A percentile compares a stretch with the other conserved stretches of the same genome.
phyloP scores from a whole-genome alignment of 2,329 filamentous ascomycete genomes.

The Hypoxylon sp. region DNA sequence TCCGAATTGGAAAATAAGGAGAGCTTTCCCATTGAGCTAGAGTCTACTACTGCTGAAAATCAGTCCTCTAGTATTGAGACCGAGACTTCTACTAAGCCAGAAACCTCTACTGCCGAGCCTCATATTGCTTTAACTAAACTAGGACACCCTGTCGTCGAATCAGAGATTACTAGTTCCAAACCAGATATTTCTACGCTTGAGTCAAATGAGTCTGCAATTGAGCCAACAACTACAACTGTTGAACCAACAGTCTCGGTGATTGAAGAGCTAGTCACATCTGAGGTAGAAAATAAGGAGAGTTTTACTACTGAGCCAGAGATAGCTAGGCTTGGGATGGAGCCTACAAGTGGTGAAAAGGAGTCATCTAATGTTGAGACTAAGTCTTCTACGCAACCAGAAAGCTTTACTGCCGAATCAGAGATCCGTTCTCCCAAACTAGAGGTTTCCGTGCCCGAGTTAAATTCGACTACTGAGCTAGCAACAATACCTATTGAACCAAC shows the following conservation, averaged over 20 bases:
- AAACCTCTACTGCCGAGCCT: conserved; percentile 2
- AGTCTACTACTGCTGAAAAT: conserved; percentile 8
- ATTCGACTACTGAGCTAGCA: conserved; percentile 1
- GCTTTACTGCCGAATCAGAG: background rate
- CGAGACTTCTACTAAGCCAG: conserved; percentile 1
- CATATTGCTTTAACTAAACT: conserved; percentile 1
- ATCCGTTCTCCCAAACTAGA: background rate
- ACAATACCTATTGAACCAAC: conserved; percentile 5
- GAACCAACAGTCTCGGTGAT: background rate
- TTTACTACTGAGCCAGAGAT: conserved; percentile 6
- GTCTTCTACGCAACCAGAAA: background rate
- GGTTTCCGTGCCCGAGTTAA: background rate
- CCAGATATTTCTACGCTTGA: conserved; percentile 4
- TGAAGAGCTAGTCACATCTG: background rate
- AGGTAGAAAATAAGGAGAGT: conserved; percentile 1
- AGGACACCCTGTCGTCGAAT: background rate
- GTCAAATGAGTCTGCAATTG: background rate
- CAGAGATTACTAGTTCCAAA: conserved; percentile 5
- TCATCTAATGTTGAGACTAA: background rate
- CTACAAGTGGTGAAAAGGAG: conserved; percentile 6
- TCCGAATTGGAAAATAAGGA: background rate
- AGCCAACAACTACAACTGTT: background rate
- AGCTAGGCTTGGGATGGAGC: background rate
- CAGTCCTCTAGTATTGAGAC: background rate
- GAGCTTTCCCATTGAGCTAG: background rate